Evolutionary conservation across 768 basidiomycete genomes (phyloP).

Genomic region (Trametes coccinea): DNA sequence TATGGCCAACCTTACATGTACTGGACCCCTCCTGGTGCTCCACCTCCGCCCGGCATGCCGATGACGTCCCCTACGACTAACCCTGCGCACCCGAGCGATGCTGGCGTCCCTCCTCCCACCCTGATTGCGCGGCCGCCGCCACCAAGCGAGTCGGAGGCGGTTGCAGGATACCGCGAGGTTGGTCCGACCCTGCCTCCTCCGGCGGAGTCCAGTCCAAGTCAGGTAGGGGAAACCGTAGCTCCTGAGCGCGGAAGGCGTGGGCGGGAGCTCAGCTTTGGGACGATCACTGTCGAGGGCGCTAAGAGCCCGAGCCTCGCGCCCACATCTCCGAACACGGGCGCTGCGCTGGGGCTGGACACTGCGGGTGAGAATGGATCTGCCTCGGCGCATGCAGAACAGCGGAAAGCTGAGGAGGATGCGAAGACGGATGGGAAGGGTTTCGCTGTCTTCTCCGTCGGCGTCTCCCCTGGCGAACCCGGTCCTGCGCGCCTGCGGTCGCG

Average conservation of each 20-base stretch:
- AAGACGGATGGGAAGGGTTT: slow-evolving; percentile 33
- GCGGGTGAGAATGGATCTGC: not conserved
- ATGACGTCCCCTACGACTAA: slow-evolving; percentile 2
- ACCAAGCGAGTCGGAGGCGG: slow-evolving; percentile 37
- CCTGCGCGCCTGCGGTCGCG: slow-evolving; percentile 33
- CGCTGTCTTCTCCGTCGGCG: slow-evolving; percentile 46
- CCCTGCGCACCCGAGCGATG: slow-evolving; percentile 7
- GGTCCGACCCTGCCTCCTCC: slow-evolving; percentile 25
- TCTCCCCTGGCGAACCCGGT: slow-evolving; percentile 40
- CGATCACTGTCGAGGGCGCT: slow-evolving; percentile 38
- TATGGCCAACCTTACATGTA: slow-evolving; percentile 40
- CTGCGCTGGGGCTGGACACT: slow-evolving; percentile 15
- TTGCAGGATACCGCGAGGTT: slow-evolving; percentile 37
- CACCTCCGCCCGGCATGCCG: not conserved
- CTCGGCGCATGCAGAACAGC: not conserved
- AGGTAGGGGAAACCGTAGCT: not conserved
- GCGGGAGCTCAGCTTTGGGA: slow-evolving; percentile 52
- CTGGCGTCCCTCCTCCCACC: slow-evolving; percentile 33
- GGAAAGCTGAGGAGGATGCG: slow-evolving; percentile 5
- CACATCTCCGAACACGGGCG: slow-evolving; percentile 4
- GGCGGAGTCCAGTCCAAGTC: slow-evolving; percentile 5
- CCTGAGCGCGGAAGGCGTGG: slow-evolving; percentile 23
- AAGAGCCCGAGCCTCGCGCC: slow-evolving; percentile 15
- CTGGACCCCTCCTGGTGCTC: slow-evolving; percentile 32
- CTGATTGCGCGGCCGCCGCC: slow-evolving; percentile 35